Percentiles rank a stretch among this genome's conserved stretches.
These are phyloP conservation scores for Euphorbia peplus DNA, from an alignment of 345 rosid species.

Conservation along the genomic window DNA sequence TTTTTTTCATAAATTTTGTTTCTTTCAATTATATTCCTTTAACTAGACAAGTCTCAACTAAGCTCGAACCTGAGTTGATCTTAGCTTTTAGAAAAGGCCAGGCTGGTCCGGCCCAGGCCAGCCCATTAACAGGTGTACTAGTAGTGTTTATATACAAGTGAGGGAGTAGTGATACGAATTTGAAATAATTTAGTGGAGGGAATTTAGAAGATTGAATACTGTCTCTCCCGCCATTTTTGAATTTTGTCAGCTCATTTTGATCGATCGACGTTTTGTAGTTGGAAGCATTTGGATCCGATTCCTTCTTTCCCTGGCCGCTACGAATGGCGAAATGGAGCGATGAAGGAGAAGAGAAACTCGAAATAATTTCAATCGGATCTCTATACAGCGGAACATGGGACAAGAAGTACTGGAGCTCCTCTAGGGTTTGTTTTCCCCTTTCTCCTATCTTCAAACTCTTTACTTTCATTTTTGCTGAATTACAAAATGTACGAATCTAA, in stretches of 20 bases:
- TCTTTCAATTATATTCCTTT: no score
- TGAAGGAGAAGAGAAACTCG: conserved; percentile 17
- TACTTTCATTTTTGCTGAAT: not conserved
- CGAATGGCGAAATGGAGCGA: conserved; percentile 16
- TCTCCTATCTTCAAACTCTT: no score
- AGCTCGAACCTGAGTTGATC: no score
- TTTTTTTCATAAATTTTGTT: no score
- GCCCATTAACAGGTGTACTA: no score
- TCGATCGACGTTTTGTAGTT: not conserved
- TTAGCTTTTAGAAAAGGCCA: no score
- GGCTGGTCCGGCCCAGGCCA: no score
- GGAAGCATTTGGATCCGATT: not conserved
- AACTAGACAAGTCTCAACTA: no score
- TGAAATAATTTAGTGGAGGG: not conserved
- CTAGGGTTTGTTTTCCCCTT: conserved; percentile 63
- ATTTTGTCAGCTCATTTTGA: no score
- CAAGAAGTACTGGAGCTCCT: conserved; percentile 92
- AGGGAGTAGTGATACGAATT: not conserved
- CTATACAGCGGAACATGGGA: conserved; percentile 72
- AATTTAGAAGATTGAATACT: not conserved
- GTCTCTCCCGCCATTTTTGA: conserved; percentile 6
- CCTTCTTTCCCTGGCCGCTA: not conserved
- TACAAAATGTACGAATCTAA: not conserved
- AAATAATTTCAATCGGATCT: conserved; percentile 72
- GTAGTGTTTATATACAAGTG: not conserved